Evolutionary conservation across 192 early-diverging fungal genomes (phyloP).

Genomic region (Paraglomus brasilianum): DNA sequence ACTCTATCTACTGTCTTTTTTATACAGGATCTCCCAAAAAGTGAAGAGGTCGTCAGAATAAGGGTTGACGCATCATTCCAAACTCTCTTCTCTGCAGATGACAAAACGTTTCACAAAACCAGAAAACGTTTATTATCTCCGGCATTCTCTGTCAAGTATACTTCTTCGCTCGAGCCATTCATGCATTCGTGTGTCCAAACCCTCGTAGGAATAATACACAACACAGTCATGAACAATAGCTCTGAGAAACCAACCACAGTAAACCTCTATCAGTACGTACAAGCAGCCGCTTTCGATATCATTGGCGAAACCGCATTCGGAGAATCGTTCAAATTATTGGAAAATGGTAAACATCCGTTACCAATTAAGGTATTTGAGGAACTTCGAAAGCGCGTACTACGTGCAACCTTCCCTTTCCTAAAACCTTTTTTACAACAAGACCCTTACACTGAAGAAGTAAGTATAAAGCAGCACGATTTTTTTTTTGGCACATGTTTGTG

Average conservation of each 20-base stretch:
- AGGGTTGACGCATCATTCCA: neutral
- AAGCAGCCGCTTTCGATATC: constrained; percentile 44
- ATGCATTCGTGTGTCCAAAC: constrained; percentile 34
- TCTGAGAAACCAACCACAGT: constrained; percentile 24
- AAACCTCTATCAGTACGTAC: constrained; percentile 41
- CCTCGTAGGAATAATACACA: constrained; percentile 25
- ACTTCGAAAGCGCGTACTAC: constrained; percentile 27
- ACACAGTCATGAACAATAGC: constrained; percentile 1
- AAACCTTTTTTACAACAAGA: constrained; percentile 21
- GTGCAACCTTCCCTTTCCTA: constrained; percentile 29
- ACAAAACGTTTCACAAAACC: constrained; percentile 1
- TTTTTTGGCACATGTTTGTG: neutral
- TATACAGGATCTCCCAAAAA: constrained; percentile 14
- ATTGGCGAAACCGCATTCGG: constrained; percentile 58
- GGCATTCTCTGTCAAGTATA: constrained; percentile 50
- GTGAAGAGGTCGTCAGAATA: constrained; percentile 1
- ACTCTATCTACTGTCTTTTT: neutral
- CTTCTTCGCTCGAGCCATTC: constrained; percentile 46
- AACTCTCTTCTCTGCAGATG: constrained; percentile 14
- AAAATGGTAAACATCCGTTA: constrained; percentile 43
- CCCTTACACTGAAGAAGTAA: constrained; percentile 2
- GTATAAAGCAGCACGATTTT: too few species aligned
- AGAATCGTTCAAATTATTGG: constrained; percentile 50
- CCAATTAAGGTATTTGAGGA: constrained; percentile 36
- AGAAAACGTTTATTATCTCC: constrained; percentile 39